Base-by-base conservation (phyloP, 2,329 filamentous ascomycete genomes). In the Colletotrichum cordylinicola region DNA sequence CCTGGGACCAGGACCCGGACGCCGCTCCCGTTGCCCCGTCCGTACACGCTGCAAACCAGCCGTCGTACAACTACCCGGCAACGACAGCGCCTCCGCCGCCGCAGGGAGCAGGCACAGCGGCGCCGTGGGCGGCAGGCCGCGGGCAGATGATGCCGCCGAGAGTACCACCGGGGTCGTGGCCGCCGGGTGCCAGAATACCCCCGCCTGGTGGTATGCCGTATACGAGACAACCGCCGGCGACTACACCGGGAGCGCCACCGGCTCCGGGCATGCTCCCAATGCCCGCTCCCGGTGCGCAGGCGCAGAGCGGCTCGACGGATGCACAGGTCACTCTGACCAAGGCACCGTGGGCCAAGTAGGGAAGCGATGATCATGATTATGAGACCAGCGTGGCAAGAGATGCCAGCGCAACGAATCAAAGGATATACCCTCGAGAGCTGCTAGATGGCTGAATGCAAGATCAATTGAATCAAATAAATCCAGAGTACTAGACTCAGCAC, bases 1-100 rank as follows among this genome's bases (percentile, higher is more conserved):
- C 90, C 48, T 96, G 94, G 93, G 92, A 95, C 3, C 85, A 83
- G 62, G 93, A 96, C 81, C 93, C 93, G 0, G 86, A 90, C 70
- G 92, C 93, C 2, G 79, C 84, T 2, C 79, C 83, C 2, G 88
- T 89, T 0, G 80, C 85, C 8, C 82, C 87, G 29, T 90, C 90
- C 8, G 85, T 90, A 1, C 93, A 95, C 82, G 87, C 91, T 81
- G 84, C 85, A 21, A 92, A 88, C 78, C 91, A 93, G 77, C 90
- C 91, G 10, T 78, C 79, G 15, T 75, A 75, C 43, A 65, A 75
- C 29, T 75, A 75, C 58, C 73, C 73, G 16, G 74, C 81, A 10
- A 77, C 81, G 65, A 79, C 80, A 7, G 78, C 81, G 10, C 60
- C 71, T 6, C 82, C 82, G 74, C 77, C 82, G 33, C 77, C 78